Conservation (phyloP, 371 early-diverging fungal species). For the Mucor irregularis region DNA sequence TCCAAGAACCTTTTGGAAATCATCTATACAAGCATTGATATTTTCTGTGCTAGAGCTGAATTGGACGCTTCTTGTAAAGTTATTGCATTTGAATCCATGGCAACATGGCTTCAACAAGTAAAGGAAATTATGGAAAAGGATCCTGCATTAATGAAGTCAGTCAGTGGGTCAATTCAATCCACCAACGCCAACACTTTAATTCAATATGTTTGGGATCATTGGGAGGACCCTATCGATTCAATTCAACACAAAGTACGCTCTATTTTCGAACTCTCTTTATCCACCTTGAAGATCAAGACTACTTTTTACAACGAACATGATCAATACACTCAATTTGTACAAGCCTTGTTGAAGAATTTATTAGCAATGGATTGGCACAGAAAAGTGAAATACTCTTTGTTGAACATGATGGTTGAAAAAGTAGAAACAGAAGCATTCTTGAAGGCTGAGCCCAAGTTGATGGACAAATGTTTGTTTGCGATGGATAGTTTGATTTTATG, state of each 20-base stretch:
- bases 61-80: slow-evolving; percentile 69
- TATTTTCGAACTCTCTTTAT: slow-evolving; percentile 66
- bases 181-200: slow-evolving; percentile 56
- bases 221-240: slow-evolving; percentile 84
- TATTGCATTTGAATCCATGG: slow-evolving; percentile 75
- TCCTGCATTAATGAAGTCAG: slow-evolving; percentile 5
- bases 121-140: slow-evolving; percentile 26
- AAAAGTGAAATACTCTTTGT: slow-evolving; percentile 71
- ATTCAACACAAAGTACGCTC: slow-evolving; percentile 70
- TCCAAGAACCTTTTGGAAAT: slow-evolving; percentile 43
- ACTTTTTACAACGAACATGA: slow-evolving; percentile 26
- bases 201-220: slow-evolving; percentile 73
- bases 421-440: slow-evolving; percentile 57
- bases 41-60: slow-evolving; percentile 52
- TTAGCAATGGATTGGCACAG: slow-evolving; percentile 61
- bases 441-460: slow-evolving; percentile 52
- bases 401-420: slow-evolving; percentile 65
- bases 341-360: slow-evolving; percentile 44
- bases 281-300: slow-evolving; percentile 50
- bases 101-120: slow-evolving; percentile 67
- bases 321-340: slow-evolving; percentile 37
- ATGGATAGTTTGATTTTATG: slow-evolving; percentile 69
- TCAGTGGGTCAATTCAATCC: slow-evolving; percentile 29
- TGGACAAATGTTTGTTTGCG: slow-evolving; percentile 58
- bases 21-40: slow-evolving; percentile 46